These are phyloP conservation scores for Ophiosphaerella narmari DNA, from an alignment of 2,329 filamentous ascomycete genomes.

Conservation along the genomic window DNA sequence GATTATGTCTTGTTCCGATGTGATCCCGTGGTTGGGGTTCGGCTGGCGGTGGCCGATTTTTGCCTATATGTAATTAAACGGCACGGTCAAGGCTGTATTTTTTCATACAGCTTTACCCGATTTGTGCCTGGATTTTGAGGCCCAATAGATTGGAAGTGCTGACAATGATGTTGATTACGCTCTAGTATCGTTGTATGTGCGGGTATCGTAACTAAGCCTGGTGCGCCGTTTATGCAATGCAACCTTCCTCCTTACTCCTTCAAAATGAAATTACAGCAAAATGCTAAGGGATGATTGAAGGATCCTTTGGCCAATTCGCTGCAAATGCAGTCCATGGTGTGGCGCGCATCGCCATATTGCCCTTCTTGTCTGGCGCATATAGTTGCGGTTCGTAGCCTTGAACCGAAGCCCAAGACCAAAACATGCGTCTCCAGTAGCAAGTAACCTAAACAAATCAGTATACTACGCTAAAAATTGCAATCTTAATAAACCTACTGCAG, in stretches of 20 bases:
- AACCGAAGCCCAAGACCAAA: constrained; percentile 36
- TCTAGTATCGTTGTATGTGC: constrained; percentile 10
- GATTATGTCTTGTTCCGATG: background rate
- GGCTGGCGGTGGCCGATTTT: background rate
- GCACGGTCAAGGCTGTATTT: background rate
- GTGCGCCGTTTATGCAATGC: constrained; percentile 21
- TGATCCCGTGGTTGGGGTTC: background rate
- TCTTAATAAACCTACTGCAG: constrained; percentile 26
- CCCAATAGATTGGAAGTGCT: background rate
- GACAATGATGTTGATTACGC: constrained; percentile 2
- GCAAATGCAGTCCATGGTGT: constrained; percentile 43
- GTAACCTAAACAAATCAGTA: constrained; percentile 24
- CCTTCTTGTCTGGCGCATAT: constrained; percentile 28
- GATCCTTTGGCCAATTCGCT: constrained; percentile 40
- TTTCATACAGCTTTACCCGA: too few relatives aligned
- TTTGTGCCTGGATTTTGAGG: background rate
- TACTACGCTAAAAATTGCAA: background rate
- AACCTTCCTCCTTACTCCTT: constrained; percentile 2
- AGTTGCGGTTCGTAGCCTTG: constrained; percentile 37
- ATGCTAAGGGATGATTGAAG: constrained; percentile 33
- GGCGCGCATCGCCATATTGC: constrained; percentile 34
- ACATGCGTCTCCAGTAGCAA: constrained; percentile 41
- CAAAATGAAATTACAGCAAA: background rate
- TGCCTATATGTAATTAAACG: background rate
- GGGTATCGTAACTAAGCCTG: constrained; percentile 22